These are phyloP conservation scores for Cladosporium sp. DNA, from an alignment of 2,329 filamentous ascomycete genomes.

Conservation along the genomic window DNA sequence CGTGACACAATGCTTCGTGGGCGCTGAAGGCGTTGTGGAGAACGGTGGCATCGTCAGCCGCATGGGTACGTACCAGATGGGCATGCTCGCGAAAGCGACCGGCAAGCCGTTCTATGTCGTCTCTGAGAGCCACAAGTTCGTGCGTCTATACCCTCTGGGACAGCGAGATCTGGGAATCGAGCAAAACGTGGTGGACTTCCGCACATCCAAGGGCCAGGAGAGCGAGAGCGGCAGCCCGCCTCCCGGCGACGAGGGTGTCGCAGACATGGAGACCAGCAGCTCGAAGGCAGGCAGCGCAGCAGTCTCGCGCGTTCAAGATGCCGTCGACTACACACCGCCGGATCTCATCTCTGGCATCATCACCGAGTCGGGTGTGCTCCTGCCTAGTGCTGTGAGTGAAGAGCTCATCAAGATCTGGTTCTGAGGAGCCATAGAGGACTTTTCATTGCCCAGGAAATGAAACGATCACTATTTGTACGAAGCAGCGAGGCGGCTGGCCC, in stretches of 20 bases:
- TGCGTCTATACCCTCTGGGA: constrained; percentile 78
- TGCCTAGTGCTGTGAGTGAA: constrained; percentile 70
- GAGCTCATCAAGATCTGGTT: constrained; percentile 67
- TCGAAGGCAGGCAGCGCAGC: constrained; percentile 12
- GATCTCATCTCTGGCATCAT: constrained; percentile 72
- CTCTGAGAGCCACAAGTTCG: constrained; percentile 95
- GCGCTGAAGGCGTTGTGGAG: constrained; percentile 83
- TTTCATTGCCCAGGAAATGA: background rate
- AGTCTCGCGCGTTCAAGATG: constrained; percentile 41
- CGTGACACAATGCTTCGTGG: constrained; percentile 69
- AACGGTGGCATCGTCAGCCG: constrained; percentile 91
- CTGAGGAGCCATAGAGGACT: constrained; percentile 23
- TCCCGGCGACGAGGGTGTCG: constrained; percentile 31
- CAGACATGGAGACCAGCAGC: constrained; percentile 33
- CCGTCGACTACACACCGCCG: constrained; percentile 68
- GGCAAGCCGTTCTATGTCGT: constrained; percentile 86
- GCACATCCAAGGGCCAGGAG: constrained; percentile 48
- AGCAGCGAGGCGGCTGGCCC: background rate
- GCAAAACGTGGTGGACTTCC: constrained; percentile 76
- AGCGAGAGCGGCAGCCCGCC: constrained; percentile 15
- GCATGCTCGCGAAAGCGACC: constrained; percentile 71
- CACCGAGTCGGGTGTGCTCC: constrained; percentile 72
- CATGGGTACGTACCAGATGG: constrained; percentile 85
- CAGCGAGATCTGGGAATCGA: constrained; percentile 80
- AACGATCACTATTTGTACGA: background rate